phyloP scores from a whole-genome alignment of 2,329 filamentous ascomycete species.

The Cadophora luteo-olivacea region DNA sequence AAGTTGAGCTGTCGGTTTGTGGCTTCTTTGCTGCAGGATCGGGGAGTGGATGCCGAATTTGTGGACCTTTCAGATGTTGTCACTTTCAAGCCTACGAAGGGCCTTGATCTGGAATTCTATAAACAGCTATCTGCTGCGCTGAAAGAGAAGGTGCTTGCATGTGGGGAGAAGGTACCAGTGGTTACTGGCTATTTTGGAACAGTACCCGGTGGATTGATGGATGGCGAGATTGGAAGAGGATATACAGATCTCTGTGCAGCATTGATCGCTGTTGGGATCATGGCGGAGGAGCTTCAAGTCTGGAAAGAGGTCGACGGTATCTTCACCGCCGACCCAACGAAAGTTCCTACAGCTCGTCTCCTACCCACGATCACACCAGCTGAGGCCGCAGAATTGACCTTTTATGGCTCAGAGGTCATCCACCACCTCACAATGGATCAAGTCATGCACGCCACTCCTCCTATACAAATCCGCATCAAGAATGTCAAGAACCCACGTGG shows the following conservation, averaged over 20 bases:
- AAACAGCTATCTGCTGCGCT: conserved; percentile 66
- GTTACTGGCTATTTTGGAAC: conserved; percentile 95
- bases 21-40: conserved; percentile 80
- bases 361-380: conserved; percentile 88
- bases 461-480: conserved; percentile 88
- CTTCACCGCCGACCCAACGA: conserved; percentile 82
- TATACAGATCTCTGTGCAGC: conserved; percentile 98
- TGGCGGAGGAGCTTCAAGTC: conserved; percentile 88
- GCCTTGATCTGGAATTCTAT: conserved; percentile 74
- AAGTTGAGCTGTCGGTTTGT: conserved; percentile 94
- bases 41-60: conserved; percentile 85
- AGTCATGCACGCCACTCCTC: conserved; percentile 78
- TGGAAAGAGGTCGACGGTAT: conserved; percentile 99
- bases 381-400: conserved; percentile 94
- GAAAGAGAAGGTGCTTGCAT: conserved; percentile 67
- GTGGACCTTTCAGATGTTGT: conserved; percentile 87
- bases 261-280: conserved; percentile 85
- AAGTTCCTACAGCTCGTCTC: conserved; percentile 92
- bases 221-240: conserved; percentile 87
- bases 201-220: conserved; percentile 88
- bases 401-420: conserved; percentile 95
- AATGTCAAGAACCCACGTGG: conserved; percentile 88
- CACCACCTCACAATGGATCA: conserved; percentile 99
- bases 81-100: conserved; percentile 65
- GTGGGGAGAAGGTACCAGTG: conserved; percentile 73